These are phyloP conservation scores for Pythium rishiriense DNA, from an alignment of 352 stramenopile genomes.

Conservation along the genomic window DNA sequence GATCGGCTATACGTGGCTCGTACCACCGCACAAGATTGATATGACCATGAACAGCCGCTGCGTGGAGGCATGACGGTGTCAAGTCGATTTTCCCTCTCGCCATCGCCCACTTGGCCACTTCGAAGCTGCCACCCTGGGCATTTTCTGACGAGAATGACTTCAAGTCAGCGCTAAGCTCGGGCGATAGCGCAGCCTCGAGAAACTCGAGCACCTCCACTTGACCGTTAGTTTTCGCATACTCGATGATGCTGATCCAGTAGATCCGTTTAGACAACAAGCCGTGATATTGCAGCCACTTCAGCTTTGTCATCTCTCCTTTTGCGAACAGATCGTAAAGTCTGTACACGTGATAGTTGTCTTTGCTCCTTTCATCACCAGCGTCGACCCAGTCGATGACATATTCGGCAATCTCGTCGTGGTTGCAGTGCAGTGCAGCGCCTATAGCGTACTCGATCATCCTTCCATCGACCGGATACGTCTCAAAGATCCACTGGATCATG, in stretches of 20 bases:
- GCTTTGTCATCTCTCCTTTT: too few species aligned
- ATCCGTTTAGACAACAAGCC: not conserved
- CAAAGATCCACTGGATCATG: not conserved
- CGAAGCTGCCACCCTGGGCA: constrained; percentile 5
- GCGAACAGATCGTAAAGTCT: too few species aligned
- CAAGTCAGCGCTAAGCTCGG: not conserved
- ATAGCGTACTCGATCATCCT: not conserved
- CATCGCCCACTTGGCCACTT: constrained; percentile 2
- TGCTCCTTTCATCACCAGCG: too few species aligned
- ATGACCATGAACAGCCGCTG: not conserved
- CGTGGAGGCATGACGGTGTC: not conserved
- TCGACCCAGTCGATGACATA: too few species aligned
- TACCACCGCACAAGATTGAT: constrained; percentile 12
- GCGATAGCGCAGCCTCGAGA: not conserved
- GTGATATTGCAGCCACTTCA: not conserved
- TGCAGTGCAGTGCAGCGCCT: not conserved
- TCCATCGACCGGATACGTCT: not conserved
- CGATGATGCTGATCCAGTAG: not conserved
- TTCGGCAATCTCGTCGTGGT: not conserved
- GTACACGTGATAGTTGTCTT: too few species aligned
- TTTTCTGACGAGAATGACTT: not conserved
- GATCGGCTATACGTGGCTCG: not conserved
- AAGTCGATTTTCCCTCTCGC: not conserved
- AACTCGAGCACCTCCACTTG: not conserved
- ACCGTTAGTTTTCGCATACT: constrained; percentile 1